Evolutionary conservation across 2,329 filamentous ascomycete species (phyloP).

Genomic region (Colletotrichum melonis): DNA sequence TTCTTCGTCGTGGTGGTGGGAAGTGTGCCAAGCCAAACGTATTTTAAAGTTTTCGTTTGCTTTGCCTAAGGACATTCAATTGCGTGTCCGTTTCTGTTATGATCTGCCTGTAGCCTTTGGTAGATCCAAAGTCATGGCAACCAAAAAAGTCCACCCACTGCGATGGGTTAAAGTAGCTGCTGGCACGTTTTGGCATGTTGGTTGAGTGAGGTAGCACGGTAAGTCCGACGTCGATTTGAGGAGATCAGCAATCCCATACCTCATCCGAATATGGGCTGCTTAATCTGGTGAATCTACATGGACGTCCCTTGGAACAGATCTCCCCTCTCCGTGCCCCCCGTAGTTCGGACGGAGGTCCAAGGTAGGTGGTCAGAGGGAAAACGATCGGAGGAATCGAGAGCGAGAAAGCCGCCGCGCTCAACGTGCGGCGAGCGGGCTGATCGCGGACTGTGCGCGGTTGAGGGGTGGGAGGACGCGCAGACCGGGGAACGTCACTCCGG

Average conservation of each 20-base stretch:
- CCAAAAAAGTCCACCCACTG: neutral
- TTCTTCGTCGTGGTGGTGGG: neutral
- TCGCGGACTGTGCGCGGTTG: neutral
- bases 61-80: neutral
- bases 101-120: neutral
- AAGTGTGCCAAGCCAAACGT: neutral
- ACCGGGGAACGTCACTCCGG: neutral
- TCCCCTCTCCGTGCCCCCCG: neutral
- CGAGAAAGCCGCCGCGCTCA: neutral
- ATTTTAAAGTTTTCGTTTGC: neutral
- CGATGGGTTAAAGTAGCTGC: too few species aligned
- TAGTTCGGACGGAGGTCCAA: neutral
- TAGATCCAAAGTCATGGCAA: neutral
- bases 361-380: neutral
- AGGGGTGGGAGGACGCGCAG: too few species aligned
- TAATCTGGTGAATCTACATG: neutral
- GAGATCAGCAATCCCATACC: neutral
- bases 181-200: too few species aligned
- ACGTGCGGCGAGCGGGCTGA: neutral
- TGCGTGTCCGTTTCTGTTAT: neutral
- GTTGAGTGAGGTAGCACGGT: neutral
- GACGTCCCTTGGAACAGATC: neutral
- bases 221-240: neutral
- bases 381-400: neutral
- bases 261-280: neutral